Conservation (phyloP, 139 green algal genomes). For the Marvania coccoides region DNA sequence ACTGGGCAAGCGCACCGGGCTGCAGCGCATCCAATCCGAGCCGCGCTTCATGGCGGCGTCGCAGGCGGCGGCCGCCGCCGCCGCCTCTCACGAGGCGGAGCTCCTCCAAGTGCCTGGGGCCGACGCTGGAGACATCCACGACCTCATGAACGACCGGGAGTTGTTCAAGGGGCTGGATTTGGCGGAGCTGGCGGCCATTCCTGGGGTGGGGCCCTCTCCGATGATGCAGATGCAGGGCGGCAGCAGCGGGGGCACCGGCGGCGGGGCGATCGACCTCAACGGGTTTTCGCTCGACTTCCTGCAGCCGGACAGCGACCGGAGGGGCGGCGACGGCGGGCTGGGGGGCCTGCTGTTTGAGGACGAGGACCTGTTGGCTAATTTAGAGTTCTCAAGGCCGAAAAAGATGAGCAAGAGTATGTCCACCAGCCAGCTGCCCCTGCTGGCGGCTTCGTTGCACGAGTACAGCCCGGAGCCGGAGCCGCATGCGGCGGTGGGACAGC, state of each 20-base stretch:
- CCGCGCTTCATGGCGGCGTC: neutral
- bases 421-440: slow-evolving; percentile 5
- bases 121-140: neutral
- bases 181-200: neutral
- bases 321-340: neutral
- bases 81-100: neutral
- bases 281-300: neutral
- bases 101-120: neutral
- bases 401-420: slow-evolving; percentile 28
- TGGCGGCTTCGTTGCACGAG: neutral
- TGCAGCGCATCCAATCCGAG: slow-evolving; percentile 23
- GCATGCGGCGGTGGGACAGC: neutral
- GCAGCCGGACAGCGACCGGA: neutral
- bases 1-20: slow-evolving; percentile 18
- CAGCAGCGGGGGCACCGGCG: neutral
- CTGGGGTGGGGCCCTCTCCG: neutral
- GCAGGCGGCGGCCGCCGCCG: neutral
- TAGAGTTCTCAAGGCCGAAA: slow-evolving; percentile 21
- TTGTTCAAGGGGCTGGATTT: slow-evolving; percentile 25
- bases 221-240: too few species aligned
- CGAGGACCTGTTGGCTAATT: slow-evolving; percentile 17
- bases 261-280: neutral
- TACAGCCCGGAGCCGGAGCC: neutral
- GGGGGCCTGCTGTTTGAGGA: slow-evolving; percentile 7
- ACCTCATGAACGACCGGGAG: slow-evolving; percentile 23